A percentile compares a stretch with the other conserved stretches of the same genome.
These are phyloP conservation scores for Epichloe sp. DNA, from an alignment of 2,329 filamentous ascomycete species.

Conservation along the genomic window DNA sequence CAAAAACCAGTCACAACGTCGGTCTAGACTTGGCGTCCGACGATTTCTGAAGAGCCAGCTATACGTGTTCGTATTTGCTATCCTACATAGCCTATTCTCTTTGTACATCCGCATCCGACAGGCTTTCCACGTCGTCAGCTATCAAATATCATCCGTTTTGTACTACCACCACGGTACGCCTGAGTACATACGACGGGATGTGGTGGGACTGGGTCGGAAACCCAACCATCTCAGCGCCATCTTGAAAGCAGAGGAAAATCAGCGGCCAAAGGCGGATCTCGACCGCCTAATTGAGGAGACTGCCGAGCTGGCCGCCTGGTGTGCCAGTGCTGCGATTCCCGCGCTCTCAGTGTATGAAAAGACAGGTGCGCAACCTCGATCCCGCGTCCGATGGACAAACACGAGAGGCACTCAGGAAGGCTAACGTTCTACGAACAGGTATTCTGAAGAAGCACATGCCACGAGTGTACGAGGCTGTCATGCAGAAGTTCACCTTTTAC, in stretches of 20 bases:
- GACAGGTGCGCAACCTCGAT: constrained; percentile 47
- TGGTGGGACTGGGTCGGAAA: constrained; percentile 57
- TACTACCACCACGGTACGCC: constrained; percentile 95
- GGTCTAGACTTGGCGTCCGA: constrained; percentile 42
- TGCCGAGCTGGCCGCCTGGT: constrained; percentile 88
- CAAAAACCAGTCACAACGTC: constrained; percentile 14
- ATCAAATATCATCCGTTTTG: constrained; percentile 67
- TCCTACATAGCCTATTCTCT: constrained; percentile 73
- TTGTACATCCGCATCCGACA: constrained; percentile 75
- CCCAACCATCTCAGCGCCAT: constrained; percentile 84
- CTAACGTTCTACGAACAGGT: constrained; percentile 37
- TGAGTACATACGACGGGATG: constrained; percentile 80
- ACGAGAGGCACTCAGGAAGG: not conserved
- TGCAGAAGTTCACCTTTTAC: constrained; percentile 71
- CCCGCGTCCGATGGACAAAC: not conserved
- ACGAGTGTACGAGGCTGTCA: constrained; percentile 68
- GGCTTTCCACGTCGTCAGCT: constrained; percentile 63
- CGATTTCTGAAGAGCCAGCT: constrained; percentile 49
- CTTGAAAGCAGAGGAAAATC: constrained; percentile 58
- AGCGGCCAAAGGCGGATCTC: constrained; percentile 57
- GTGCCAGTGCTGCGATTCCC: constrained; percentile 75
- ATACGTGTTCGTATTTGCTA: constrained; percentile 51
- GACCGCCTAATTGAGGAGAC: constrained; percentile 82
- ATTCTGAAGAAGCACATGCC: constrained; percentile 80
- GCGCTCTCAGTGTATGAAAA: constrained; percentile 84